Base-by-base conservation (phyloP, 768 basidiomycete species). In the Pleurotus sapidus region DNA sequence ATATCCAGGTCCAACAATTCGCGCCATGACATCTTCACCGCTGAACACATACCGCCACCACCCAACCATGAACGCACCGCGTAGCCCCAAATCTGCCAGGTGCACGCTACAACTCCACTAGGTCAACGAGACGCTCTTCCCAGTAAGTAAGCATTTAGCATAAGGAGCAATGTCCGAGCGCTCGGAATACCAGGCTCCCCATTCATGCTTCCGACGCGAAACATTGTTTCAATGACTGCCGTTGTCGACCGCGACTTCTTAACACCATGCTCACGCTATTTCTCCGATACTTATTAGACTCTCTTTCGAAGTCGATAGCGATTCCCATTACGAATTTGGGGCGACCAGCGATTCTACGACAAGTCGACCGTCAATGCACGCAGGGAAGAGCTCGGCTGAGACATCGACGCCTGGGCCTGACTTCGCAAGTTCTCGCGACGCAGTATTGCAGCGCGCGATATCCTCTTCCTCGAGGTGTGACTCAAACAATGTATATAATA, bases 11-110 rank as follows among this genome's bases (percentile, higher is more conserved):
- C 42, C 51, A 54, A 38, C 30, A 34, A 54, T 39, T 51, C 30
- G 30, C 34, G 49, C 49, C 51, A 54, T 54, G 39, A 54, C 51
- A 54, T 42, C 49, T 51, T 51, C 51, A 37, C 51, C 51, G 23
- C 11, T 54, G 9, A 15, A 39, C 20, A 45, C 42, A 45, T 7
- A 54, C 51, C 39, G 20, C 39, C 37, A 54, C 51, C 14, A 23
- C 14, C 39, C 51, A 25, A 17, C 51, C 11, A 54, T 54, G 51
- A 12, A 54, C 38, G 39, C 37, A 23, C 38, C 39, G 27, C 17
- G 39, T 11, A 34, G 34, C 18, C 15, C 23, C 39, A 54, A 54
- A 38, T 23, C 37, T 5, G 9, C 15, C 30, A n/a, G 30, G 30
- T 34, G 30, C 30, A 18, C 51, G 51, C 17, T 18, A n/a, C 51